phyloP scores from a whole-genome alignment of 257 asterid species.

The Fraxinus excelsior region DNA sequence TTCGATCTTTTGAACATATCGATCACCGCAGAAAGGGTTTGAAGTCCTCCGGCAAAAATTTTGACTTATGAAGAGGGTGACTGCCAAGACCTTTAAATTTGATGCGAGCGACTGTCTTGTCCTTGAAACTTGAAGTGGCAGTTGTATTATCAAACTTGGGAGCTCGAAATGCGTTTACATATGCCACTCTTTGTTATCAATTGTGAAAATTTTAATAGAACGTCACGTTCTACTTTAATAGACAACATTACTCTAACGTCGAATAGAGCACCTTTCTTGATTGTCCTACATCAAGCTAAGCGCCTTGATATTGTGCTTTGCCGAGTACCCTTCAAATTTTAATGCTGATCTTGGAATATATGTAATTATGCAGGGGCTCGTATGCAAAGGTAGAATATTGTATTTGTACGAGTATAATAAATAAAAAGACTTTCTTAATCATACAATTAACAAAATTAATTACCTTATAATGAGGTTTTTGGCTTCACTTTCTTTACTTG shows the following conservation, averaged over 20 bases:
- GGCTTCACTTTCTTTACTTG: conserved; percentile 33
- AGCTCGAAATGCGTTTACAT: background rate
- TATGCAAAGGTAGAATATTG: conserved; percentile 27
- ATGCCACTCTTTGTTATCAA: background rate
- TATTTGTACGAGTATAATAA: conserved; percentile 12
- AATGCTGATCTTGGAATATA: background rate
- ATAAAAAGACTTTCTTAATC: background rate
- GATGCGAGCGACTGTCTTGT: background rate
- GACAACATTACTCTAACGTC: background rate
- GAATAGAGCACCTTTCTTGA: background rate
- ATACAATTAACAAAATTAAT: background rate
- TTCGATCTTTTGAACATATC: no score
- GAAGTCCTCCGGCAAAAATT: no score
- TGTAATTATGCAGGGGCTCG: conserved; percentile 16
- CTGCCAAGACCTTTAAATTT: background rate
- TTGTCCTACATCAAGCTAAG: background rate
- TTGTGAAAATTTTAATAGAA: background rate
- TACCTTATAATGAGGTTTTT: conserved; percentile 33
- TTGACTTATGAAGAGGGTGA: no score
- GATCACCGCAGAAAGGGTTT: no score
- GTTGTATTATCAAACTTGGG: background rate
- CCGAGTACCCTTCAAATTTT: background rate
- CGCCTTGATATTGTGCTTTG: background rate
- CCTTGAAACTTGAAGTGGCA: background rate
- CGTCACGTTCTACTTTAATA: background rate